Percentiles rank a stretch among this genome's conserved stretches.
These are phyloP conservation scores for Pestalotiopsis sp. DNA, from an alignment of 2,329 filamentous ascomycete genomes.

Conservation along the genomic window DNA sequence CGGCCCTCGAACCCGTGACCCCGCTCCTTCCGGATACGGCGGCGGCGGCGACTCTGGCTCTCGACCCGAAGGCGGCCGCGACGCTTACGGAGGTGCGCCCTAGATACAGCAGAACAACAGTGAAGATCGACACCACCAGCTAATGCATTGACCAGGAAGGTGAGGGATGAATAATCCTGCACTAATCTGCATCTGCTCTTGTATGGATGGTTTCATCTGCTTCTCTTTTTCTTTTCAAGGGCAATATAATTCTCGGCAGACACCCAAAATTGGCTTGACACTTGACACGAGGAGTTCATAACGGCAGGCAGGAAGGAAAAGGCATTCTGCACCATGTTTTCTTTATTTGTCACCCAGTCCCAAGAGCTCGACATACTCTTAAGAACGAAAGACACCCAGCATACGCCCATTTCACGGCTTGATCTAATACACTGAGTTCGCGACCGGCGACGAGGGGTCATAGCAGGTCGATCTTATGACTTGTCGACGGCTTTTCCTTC, in stretches of 20 bases:
- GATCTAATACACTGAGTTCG: neutral
- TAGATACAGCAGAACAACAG: constrained; percentile 21
- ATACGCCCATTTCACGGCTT: neutral
- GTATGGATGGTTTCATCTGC: constrained; percentile 18
- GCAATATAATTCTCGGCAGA: constrained; percentile 29
- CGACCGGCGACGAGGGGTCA: neutral
- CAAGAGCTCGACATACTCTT: constrained; percentile 20
- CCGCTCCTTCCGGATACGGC: constrained; percentile 39
- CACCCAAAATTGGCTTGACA: constrained; percentile 29
- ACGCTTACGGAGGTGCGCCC: constrained; percentile 42
- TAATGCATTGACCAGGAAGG: constrained; percentile 25
- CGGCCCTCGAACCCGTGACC: constrained; percentile 37
- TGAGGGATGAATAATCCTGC: constrained; percentile 15
- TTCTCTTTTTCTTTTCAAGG: constrained; percentile 24
- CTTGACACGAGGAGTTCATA: constrained; percentile 26
- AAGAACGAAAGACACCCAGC: neutral
- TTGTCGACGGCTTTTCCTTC: constrained; percentile 6
- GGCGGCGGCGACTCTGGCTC: constrained; percentile 43
- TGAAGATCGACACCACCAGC: constrained; percentile 18
- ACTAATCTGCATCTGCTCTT: constrained; percentile 4
- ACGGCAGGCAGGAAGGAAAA: constrained; percentile 35
- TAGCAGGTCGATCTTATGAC: neutral
- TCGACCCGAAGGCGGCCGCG: constrained; percentile 38
- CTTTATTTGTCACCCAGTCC: constrained; percentile 17
- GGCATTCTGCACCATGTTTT: constrained; percentile 29